phyloP scores from a whole-genome alignment of 2,329 filamentous ascomycete genomes.

The Microcyclospora tardicrescens region DNA sequence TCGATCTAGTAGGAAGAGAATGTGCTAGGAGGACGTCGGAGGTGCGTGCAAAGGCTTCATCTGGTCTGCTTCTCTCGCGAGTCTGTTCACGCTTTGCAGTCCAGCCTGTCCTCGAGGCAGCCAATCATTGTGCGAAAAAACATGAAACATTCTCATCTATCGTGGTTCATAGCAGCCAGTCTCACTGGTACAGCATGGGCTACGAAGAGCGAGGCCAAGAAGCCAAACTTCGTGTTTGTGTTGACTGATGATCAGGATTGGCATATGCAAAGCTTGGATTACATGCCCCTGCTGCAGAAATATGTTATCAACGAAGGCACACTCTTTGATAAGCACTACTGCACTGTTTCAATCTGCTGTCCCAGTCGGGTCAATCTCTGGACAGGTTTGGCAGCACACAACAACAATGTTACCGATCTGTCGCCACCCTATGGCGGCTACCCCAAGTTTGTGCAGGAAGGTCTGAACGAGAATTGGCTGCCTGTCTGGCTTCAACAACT shows the following conservation, averaged over 20 bases:
- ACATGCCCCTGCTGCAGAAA: constrained; percentile 48
- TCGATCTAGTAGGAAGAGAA: no score
- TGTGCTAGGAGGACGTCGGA: no score
- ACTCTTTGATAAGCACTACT: constrained; percentile 49
- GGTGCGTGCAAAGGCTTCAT: no score
- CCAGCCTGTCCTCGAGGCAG: no score
- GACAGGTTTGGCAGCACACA: constrained; percentile 54
- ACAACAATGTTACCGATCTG: constrained; percentile 54
- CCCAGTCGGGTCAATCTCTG: constrained; percentile 51
- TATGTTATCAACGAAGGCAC: constrained; percentile 29
- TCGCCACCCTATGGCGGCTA: constrained; percentile 47
- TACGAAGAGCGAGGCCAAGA: not conserved
- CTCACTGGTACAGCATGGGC: no score
- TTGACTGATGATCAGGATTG: constrained; percentile 56
- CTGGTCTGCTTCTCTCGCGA: no score
- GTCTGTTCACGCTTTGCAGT: no score
- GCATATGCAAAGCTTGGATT: constrained; percentile 45
- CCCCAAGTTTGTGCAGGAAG: constrained; percentile 51
- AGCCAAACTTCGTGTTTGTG: constrained; percentile 50
- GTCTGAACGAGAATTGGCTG: constrained; percentile 53
- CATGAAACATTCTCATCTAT: no score
- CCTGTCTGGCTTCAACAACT: constrained; percentile 55
- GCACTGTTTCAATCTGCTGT: constrained; percentile 51
- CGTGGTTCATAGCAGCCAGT: no score
- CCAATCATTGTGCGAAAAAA: no score